Evolutionary conservation across 495 filamentous ascomycete genomes (phyloP).

Genomic region (Aspergillus campestris): DNA sequence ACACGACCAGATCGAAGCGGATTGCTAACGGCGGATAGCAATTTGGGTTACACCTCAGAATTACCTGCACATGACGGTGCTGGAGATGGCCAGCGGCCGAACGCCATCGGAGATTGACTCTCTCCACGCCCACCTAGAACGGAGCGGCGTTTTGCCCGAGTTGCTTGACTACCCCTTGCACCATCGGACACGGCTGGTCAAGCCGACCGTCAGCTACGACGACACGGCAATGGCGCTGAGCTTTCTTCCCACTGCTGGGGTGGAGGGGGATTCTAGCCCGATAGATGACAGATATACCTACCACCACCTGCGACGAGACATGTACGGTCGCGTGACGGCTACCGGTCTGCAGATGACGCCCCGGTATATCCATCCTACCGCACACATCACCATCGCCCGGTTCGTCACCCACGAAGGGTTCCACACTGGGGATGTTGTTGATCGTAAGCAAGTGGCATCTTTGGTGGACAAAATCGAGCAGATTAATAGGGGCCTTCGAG

Average conservation of each 20-base stretch:
- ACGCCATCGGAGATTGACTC: slow-evolving; percentile 51
- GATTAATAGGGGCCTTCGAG: slow-evolving; percentile 63
- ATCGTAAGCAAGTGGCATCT: slow-evolving; percentile 39
- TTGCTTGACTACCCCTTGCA: slow-evolving; percentile 55
- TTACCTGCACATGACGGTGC: slow-evolving; percentile 74
- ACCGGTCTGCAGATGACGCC: slow-evolving; percentile 56
- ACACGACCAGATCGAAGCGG: not conserved
- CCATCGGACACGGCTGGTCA: slow-evolving; percentile 64
- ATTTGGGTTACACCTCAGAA: slow-evolving; percentile 77
- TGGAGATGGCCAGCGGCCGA: slow-evolving; percentile 70
- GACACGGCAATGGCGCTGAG: slow-evolving; percentile 74
- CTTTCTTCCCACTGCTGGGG: slow-evolving; percentile 68
- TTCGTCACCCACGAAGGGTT: slow-evolving; percentile 55
- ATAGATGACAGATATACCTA: slow-evolving; percentile 63
- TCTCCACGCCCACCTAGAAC: slow-evolving; percentile 46
- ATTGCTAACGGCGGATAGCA: not conserved
- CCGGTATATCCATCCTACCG: slow-evolving; percentile 77
- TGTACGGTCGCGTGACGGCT: slow-evolving; percentile 50
- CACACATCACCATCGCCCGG: slow-evolving; percentile 79
- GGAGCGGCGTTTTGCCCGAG: slow-evolving; percentile 29
- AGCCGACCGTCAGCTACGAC: slow-evolving; percentile 78
- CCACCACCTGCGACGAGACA: slow-evolving; percentile 78
- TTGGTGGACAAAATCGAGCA: slow-evolving; percentile 63
- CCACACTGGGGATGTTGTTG: slow-evolving; percentile 14
- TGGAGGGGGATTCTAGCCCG: slow-evolving; percentile 21